Evolutionary conservation across 805 yeast species (phyloP).

Genomic region (Scheffersomyces amazonensis): DNA sequence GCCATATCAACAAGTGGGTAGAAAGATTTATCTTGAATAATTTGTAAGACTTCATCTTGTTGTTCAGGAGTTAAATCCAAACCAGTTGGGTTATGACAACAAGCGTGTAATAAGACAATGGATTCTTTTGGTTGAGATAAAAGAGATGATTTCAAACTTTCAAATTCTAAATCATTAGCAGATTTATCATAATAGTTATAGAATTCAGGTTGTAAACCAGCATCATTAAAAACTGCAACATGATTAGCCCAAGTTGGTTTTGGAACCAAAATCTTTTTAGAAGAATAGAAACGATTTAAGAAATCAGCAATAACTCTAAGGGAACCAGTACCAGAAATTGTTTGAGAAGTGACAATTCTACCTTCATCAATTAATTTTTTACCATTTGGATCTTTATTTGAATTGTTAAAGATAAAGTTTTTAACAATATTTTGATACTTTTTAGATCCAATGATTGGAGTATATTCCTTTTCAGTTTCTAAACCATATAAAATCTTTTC

Average conservation of each 20-base stretch:
- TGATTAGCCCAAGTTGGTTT: constrained; percentile 97
- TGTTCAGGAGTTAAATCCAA: constrained; percentile 81
- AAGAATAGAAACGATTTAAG: constrained; percentile 55
- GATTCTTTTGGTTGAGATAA: constrained; percentile 53
- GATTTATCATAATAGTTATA: constrained; percentile 70
- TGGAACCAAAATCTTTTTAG: constrained; percentile 65
- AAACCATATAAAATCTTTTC: constrained; percentile 49
- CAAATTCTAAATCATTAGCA: constrained; percentile 63
- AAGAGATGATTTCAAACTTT: constrained; percentile 60
- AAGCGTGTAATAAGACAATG: constrained; percentile 80
- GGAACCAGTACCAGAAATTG: constrained; percentile 95
- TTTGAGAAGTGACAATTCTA: constrained; percentile 80
- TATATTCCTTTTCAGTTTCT: constrained; percentile 75
- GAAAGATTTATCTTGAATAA: constrained; percentile 54
- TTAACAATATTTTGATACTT: constrained; percentile 65
- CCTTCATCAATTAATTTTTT: constrained; percentile 52
- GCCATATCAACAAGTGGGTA: constrained; percentile 91
- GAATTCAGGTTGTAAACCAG: constrained; percentile 61
- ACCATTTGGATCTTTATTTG: constrained; percentile 50
- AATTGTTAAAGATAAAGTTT: constrained; percentile 66
- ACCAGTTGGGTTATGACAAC: constrained; percentile 98
- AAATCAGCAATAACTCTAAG: constrained; percentile 82
- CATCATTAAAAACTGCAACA: constrained; percentile 68
- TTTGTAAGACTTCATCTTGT: constrained; percentile 73
- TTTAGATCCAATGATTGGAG: constrained; percentile 79